Base-by-base conservation (phyloP, 2,329 filamentous ascomycete species). In the Scleromitrula shiraiana region DNA sequence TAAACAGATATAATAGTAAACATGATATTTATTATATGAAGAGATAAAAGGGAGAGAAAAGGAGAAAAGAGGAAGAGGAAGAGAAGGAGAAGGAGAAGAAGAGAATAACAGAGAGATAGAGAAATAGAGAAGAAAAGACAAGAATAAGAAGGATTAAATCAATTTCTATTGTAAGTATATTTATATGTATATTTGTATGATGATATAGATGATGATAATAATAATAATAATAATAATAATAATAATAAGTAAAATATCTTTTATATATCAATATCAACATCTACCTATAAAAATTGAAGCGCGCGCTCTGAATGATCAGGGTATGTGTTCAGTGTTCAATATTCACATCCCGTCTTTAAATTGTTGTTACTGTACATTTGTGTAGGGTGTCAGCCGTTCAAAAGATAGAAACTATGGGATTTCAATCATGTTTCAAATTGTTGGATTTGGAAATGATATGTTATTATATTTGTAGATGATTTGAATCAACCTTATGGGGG, bases 1-100 rank as follows among this genome's bases (percentile, higher is more conserved):
- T n/a, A n/a, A n/a, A n/a, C n/a, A n/a, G n/a, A n/a, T n/a, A n/a
- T n/a, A n/a, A n/a, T n/a, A n/a, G 29, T n/a, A 12, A 32, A 32
- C 29, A 32, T 32, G 53, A 56, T 53, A 37, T 29, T 50, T 27
- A 35, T 43, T 50, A 24, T 30, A 33, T 46, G 45, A 29, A 30
- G 19, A 32, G 29, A 46, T 19, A 15, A 30, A 39, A 22, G 43
- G 19, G 22, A 22, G 29, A 12, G 19, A 24, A 46, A 17, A 15
- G 14, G 20, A 15, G 7, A 46, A 7, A 9, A 17, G 8, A 4
- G 1, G 10, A 12, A 15, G 12, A 10, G 9, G 7, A 10, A 14
- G 23, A 14, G 33, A 23, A 10, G 7, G 22, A n/a, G 14, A 20
- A 14, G 1, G 3, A 23, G 17, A 12, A 24, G 6, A 42, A 15